Percentiles rank a stretch among this genome's conserved stretches.
phyloP scores from a whole-genome alignment of 2,329 filamentous ascomycete species.

The Plenodomus lindquistii region DNA sequence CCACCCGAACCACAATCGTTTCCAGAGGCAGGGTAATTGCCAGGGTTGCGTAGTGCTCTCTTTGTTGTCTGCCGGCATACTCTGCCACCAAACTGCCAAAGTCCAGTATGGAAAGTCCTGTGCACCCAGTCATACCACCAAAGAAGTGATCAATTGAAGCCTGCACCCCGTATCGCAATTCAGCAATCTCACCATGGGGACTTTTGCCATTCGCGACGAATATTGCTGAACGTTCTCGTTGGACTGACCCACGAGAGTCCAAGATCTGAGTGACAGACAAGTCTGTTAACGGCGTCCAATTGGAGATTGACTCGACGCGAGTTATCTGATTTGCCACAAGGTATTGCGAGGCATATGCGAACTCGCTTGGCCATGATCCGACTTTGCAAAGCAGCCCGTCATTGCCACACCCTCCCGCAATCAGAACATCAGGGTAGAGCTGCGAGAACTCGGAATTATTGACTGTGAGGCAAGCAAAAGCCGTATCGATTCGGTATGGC shows the following conservation, averaged over 20 bases:
- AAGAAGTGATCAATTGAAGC: constrained; percentile 38
- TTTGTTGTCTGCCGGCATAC: constrained; percentile 28
- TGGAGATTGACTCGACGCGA: constrained; percentile 65
- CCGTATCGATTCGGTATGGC: constrained; percentile 74
- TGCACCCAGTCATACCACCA: constrained; percentile 38
- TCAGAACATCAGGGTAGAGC: constrained; percentile 72
- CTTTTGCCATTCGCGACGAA: constrained; percentile 51
- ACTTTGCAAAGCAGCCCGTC: constrained; percentile 77
- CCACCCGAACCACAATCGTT: constrained; percentile 33
- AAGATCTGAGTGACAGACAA: constrained; percentile 39
- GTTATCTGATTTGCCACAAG: constrained; percentile 46
- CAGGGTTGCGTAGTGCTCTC: constrained; percentile 40
- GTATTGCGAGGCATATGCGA: constrained; percentile 60
- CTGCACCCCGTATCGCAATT: constrained; percentile 49
- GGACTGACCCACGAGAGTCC: constrained; percentile 21
- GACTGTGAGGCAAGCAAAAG: constrained; percentile 74
- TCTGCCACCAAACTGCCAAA: constrained; percentile 30
- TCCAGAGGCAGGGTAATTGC: constrained; percentile 42
- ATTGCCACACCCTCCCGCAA: constrained; percentile 77
- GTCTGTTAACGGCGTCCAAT: constrained; percentile 61
- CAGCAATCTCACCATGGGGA: constrained; percentile 50
- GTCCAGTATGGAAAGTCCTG: constrained; percentile 45
- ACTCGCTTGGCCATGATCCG: constrained; percentile 44
- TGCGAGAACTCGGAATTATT: constrained; percentile 50
- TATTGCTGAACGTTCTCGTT: constrained; percentile 27